phyloP scores from a whole-genome alignment of 2,329 filamentous ascomycete species.

The Thielaviopsis ethacetica region DNA sequence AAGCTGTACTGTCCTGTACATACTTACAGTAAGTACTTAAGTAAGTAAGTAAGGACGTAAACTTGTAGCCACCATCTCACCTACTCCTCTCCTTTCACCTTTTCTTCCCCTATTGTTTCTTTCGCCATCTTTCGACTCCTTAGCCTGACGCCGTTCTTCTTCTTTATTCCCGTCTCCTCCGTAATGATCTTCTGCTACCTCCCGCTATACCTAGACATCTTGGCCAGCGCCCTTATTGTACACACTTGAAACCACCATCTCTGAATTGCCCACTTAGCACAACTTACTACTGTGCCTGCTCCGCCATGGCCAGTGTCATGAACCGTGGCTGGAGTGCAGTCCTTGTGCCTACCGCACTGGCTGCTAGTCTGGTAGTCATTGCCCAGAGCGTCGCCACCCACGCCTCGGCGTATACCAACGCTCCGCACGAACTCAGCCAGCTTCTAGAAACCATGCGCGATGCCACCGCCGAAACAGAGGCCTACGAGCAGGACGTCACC shows the following conservation, averaged over 20 bases:
- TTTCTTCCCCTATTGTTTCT: background rate
- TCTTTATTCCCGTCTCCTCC: background rate
- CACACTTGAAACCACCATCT: background rate
- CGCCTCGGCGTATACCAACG: slow-evolving; percentile 37
- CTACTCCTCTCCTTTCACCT: background rate
- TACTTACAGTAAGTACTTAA: too few relatives aligned
- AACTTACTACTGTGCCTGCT: background rate
- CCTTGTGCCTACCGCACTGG: slow-evolving; percentile 40
- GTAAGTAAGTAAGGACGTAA: too few relatives aligned
- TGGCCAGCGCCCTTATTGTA: slow-evolving; percentile 2
- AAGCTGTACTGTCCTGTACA: too few relatives aligned
- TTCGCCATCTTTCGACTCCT: background rate
- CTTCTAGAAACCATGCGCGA: slow-evolving; percentile 45
- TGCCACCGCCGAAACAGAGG: slow-evolving; percentile 47
- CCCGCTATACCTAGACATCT: slow-evolving; percentile 8
- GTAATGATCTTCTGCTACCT: slow-evolving; percentile 9
- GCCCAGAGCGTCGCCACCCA: slow-evolving; percentile 35
- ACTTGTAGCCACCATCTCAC: too few relatives aligned
- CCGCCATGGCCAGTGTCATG: slow-evolving; percentile 31
- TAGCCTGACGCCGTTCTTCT: background rate
- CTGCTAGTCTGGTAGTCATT: slow-evolving; percentile 37
- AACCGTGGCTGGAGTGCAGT: slow-evolving; percentile 40
- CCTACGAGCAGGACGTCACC: slow-evolving; percentile 42
- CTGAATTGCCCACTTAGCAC: background rate
- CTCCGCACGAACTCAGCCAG: slow-evolving; percentile 38